A percentile compares a stretch with the other conserved stretches of the same genome.
Evolutionary conservation across 768 basidiomycete species (phyloP).

Genomic region (Grammothele lineata): DNA sequence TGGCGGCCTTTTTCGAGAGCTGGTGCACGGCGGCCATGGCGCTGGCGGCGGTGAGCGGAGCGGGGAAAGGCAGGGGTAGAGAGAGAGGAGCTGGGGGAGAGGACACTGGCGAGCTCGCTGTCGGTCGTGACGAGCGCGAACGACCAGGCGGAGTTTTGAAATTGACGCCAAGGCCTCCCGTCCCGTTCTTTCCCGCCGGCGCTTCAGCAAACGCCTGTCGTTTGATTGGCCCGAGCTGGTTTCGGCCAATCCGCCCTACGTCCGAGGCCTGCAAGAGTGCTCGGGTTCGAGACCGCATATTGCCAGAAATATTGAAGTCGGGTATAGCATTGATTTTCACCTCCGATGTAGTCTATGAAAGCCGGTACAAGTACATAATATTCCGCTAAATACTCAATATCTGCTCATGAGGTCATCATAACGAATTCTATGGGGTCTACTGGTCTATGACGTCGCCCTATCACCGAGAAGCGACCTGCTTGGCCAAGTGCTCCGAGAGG

Average conservation of each 20-base stretch:
- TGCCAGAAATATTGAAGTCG: no score
- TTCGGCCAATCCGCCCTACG: no score
- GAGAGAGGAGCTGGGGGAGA: slow-evolving; percentile 1
- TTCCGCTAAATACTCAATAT: no score
- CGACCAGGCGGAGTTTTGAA: slow-evolving; percentile 17
- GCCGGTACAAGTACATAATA: no score
- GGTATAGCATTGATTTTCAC: no score
- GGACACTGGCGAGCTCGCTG: slow-evolving; percentile 18
- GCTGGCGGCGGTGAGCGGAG: slow-evolving; percentile 8
- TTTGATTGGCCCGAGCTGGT: neutral
- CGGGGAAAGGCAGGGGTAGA: no score
- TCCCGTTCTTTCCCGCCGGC: slow-evolving; percentile 18
- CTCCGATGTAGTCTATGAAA: no score
- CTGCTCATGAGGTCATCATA: no score
- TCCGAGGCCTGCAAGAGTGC: no score
- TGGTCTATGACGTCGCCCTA: no score
- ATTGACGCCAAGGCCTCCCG: slow-evolving; percentile 12
- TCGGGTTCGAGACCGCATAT: no score
- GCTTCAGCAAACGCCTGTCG: neutral
- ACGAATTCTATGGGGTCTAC: no score
- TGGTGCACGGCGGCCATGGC: slow-evolving; percentile 63
- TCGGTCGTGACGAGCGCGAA: slow-evolving; percentile 19
- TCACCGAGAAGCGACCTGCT: slow-evolving; percentile 21
- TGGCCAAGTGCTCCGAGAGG: slow-evolving; percentile 44
- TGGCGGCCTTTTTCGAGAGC: slow-evolving; percentile 77